Evolutionary conservation across 331 rosid genomes (phyloP).

Genomic region (Quercus phellos): DNA sequence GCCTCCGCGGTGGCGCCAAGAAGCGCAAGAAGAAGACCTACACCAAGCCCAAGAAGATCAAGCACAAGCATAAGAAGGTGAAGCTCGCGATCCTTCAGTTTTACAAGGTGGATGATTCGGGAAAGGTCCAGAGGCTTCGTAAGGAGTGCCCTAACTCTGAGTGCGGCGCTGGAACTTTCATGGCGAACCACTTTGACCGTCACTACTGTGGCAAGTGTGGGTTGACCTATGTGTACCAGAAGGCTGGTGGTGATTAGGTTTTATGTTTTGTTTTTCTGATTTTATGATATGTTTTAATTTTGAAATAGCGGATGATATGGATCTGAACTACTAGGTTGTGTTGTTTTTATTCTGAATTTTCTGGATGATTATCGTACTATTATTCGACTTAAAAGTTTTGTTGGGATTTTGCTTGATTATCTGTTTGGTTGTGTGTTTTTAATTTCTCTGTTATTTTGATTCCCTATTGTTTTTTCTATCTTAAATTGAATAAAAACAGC

Average conservation of each 20-base stretch:
- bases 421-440: background rate
- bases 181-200: slow-evolving; percentile 90
- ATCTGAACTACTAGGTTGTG: background rate
- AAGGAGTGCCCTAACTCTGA: slow-evolving; percentile 91
- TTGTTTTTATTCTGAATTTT: background rate
- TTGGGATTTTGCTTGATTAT: background rate
- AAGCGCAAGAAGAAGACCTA: slow-evolving; percentile 98
- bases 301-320: background rate
- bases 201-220: slow-evolving; percentile 97
- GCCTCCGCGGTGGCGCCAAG: slow-evolving; percentile 93
- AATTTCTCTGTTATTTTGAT: background rate
- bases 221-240: slow-evolving; percentile 77
- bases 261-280: background rate
- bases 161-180: slow-evolving; percentile 91
- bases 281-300: background rate
- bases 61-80: slow-evolving; percentile 96
- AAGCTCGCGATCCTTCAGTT: slow-evolving; percentile 85
- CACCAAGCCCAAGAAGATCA: slow-evolving; percentile 96
- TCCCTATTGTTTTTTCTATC: background rate
- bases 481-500: background rate
- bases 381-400: background rate
- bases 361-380: background rate
- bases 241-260: slow-evolving; percentile 68
- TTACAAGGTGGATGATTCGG: slow-evolving; percentile 83
- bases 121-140: slow-evolving; percentile 83